phyloP scores from a whole-genome alignment of 352 stramenopile species.

The Pythium rhizo-oryzae region DNA sequence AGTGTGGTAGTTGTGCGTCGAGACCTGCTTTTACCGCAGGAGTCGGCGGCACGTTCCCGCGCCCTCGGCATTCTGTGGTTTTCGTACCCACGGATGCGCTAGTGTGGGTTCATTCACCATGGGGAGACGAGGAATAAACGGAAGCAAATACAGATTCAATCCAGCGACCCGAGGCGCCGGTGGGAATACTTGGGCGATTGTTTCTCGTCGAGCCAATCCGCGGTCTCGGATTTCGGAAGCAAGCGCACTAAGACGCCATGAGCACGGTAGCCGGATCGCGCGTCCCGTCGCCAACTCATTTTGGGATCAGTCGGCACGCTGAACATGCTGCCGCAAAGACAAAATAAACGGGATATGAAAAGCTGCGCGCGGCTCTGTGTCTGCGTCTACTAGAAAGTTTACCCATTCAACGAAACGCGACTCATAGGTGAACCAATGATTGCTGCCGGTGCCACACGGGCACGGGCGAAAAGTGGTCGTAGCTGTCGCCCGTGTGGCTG shows the following conservation, averaged over 20 bases:
- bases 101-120: neutral
- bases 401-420: neutral
- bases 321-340: too few relatives aligned
- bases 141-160: neutral
- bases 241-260: too few relatives aligned
- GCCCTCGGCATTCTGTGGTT: neutral
- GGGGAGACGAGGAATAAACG: neutral
- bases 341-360: neutral
- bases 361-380: neutral
- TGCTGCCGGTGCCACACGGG: constrained; percentile 5
- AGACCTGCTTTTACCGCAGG: too few relatives aligned
- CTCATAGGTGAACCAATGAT: neutral
- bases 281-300: too few relatives aligned
- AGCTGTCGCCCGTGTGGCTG: constrained; percentile 7
- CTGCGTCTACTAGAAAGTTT: neutral
- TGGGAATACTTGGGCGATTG: too few relatives aligned
- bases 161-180: too few relatives aligned
- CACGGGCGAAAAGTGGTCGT: constrained; percentile 16
- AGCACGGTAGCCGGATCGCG: too few relatives aligned
- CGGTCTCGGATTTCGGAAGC: too few relatives aligned
- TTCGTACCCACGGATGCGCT: neutral
- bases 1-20: too few relatives aligned
- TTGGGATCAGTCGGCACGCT: too few relatives aligned
- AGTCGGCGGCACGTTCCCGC: neutral
- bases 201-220: neutral